Conservation (phyloP, 1,284 basidiomycete species). For the Tranzscheliella williamsii region DNA sequence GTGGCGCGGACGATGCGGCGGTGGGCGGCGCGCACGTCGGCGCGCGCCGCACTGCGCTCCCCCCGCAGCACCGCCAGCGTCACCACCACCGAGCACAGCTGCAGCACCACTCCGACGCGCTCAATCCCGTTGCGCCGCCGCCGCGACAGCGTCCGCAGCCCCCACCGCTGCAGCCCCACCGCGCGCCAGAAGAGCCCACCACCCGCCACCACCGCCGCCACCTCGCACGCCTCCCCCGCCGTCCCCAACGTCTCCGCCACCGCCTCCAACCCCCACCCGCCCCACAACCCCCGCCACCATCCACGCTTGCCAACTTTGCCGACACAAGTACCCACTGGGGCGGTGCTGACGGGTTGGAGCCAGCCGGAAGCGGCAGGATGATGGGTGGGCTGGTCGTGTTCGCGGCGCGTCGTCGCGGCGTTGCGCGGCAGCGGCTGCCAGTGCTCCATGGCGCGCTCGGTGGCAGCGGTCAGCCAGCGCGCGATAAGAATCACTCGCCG, state of each 20-base stretch:
- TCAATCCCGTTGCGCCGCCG: slow-evolving; percentile 43
- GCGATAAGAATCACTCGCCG: slow-evolving; percentile 30
- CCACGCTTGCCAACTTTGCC: slow-evolving; percentile 19
- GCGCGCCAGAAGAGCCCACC: slow-evolving; percentile 47
- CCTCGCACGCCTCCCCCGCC: slow-evolving; percentile 44
- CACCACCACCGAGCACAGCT: slow-evolving; percentile 31
- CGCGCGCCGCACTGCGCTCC: slow-evolving; percentile 8
- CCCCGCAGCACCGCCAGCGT: slow-evolving; percentile 12
- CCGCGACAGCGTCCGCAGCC: slow-evolving; percentile 18
- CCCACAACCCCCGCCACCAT: too few species aligned
- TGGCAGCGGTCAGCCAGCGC: slow-evolving; percentile 22
- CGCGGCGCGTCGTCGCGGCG: background rate
- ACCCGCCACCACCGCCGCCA: slow-evolving; percentile 36
- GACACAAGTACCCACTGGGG: slow-evolving; percentile 1
- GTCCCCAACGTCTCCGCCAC: slow-evolving; percentile 12
- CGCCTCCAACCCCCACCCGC: background rate
- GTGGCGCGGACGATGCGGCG: slow-evolving; percentile 29
- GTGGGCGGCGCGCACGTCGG: slow-evolving; percentile 21
- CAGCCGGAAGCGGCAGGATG: slow-evolving; percentile 10
- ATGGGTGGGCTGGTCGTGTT: slow-evolving; percentile 4
- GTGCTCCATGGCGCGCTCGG: slow-evolving; percentile 27
- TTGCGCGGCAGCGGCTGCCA: slow-evolving; percentile 9
- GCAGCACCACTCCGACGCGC: slow-evolving; percentile 40
- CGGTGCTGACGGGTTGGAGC: slow-evolving; percentile 16
- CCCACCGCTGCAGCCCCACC: slow-evolving; percentile 27